phyloP scores from a whole-genome alignment of 1,284 basidiomycete genomes.

The Cystobasidium sp. region DNA sequence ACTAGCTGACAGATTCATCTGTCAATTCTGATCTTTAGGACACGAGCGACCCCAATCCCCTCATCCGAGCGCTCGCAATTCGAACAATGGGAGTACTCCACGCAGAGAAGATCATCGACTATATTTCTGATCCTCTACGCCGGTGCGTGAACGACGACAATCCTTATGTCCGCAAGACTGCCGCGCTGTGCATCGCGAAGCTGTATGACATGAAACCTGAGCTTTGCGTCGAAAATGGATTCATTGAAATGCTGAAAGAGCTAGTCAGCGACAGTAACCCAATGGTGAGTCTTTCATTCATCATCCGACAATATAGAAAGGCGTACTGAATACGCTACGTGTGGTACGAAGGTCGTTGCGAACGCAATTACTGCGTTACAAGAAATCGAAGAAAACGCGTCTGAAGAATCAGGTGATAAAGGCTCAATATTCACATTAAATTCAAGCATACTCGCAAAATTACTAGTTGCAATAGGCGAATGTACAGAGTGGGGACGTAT shows the following conservation, averaged over 20 bases:
- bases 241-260: constrained; percentile 82
- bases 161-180: constrained; percentile 96
- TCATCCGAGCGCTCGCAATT: constrained; percentile 93
- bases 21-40: constrained; percentile 66
- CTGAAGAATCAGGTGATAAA: constrained; percentile 48
- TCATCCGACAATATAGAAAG: constrained; percentile 1
- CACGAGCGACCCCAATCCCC: constrained; percentile 91
- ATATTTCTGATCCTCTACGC: constrained; percentile 89
- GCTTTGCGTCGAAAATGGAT: constrained; percentile 91
- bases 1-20: neutral
- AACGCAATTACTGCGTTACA: constrained; percentile 92
- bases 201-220: constrained; percentile 96
- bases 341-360: constrained; percentile 97
- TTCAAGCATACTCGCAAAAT: constrained; percentile 77
- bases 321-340: too few species aligned
- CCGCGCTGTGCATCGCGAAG: constrained; percentile 92
- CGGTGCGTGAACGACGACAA: constrained; percentile 92
- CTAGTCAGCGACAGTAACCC: constrained; percentile 95
- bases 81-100: constrained; percentile 96
- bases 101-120: constrained; percentile 98
- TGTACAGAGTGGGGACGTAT: constrained; percentile 99
- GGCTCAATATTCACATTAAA: constrained; percentile 79
- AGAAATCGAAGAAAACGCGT: constrained; percentile 75
- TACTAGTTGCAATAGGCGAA: constrained; percentile 94
- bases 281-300: constrained; percentile 67